These are phyloP conservation scores for Strobilomyces confusus DNA, from an alignment of 768 basidiomycete species.

Conservation along the genomic window DNA sequence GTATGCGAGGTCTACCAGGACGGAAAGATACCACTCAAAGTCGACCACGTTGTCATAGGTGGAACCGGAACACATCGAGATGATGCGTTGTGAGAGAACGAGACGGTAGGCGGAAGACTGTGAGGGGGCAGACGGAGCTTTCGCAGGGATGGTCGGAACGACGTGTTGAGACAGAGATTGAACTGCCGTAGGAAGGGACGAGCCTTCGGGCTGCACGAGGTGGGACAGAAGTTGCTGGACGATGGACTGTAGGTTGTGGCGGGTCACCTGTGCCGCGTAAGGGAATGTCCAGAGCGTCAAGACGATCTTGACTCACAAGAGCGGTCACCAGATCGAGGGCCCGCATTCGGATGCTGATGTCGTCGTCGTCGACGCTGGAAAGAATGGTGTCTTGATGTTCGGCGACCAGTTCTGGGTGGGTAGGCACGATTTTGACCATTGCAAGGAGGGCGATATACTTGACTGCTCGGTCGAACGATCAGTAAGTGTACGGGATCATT, in stretches of 20 bases:
- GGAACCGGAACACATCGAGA: conserved; percentile 80
- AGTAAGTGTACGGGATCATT: conserved; percentile 12
- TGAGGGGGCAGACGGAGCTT: conserved; percentile 45
- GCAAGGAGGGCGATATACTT: conserved; percentile 96
- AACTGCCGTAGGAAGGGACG: conserved; percentile 54
- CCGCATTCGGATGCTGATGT: conserved; percentile 94
- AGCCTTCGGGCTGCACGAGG: conserved; percentile 59
- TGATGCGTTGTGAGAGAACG: conserved; percentile 72
- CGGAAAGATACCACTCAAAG: conserved; percentile 98
- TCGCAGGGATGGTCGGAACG: conserved; percentile 35
- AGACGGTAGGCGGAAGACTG: conserved; percentile 85
- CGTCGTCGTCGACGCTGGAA: conserved; percentile 84
- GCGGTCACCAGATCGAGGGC: conserved; percentile 91
- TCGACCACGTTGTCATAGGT: conserved; percentile 86
- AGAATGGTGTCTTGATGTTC: conserved; percentile 92
- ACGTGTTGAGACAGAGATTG: conserved; percentile 52
- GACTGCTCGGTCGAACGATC: conserved; percentile 49
- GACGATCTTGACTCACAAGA: conserved; percentile 56
- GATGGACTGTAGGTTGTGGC: conserved; percentile 80
- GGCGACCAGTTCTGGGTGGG: conserved; percentile 83
- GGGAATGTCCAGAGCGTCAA: background rate
- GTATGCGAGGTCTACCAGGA: conserved; percentile 87
- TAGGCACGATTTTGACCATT: conserved; percentile 92
- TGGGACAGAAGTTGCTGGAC: conserved; percentile 88
- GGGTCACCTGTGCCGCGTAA: conserved; percentile 58